Evolutionary conservation across 1,139 yeast species (phyloP).

Genomic region (Scheffersomyces lignicola): DNA sequence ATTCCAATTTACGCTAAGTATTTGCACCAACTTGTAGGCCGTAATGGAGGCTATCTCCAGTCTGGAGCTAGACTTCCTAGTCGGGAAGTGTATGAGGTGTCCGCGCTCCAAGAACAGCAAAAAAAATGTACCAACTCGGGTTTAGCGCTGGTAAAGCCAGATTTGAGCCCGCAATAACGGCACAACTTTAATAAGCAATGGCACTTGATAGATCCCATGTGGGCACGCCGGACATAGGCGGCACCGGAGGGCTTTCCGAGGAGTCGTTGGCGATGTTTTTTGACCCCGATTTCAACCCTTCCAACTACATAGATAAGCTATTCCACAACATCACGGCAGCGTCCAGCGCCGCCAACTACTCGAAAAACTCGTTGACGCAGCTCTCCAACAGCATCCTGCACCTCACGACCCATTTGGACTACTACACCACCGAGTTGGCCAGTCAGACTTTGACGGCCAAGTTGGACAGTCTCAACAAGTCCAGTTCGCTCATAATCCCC

Average conservation of each 20-base stretch:
- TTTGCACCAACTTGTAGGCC: no score
- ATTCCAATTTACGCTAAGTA: no score
- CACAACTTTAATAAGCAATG: no score
- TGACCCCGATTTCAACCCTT: conserved; percentile 39
- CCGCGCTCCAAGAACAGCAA: no score
- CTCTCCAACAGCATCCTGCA: conserved; percentile 32
- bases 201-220: not conserved
- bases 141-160: no score
- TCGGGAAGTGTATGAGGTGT: no score
- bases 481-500: conserved; percentile 20
- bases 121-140: no score
- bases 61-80: no score
- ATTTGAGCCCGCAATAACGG: no score
- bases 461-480: conserved; percentile 28
- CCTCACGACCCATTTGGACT: conserved; percentile 60
- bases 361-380: conserved; percentile 24
- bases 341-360: conserved; percentile 17
- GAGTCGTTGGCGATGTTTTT: conserved; percentile 39
- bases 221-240: not conserved
- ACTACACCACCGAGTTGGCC: conserved; percentile 57
- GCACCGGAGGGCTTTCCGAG: conserved; percentile 6
- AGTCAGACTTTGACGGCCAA: conserved; percentile 50
- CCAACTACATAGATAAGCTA: conserved; percentile 38
- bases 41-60: no score
- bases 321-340: conserved; percentile 28